These are phyloP conservation scores for Eimeria tenella DNA, from an alignment of 169 alveolate species.

Conservation along the genomic window DNA sequence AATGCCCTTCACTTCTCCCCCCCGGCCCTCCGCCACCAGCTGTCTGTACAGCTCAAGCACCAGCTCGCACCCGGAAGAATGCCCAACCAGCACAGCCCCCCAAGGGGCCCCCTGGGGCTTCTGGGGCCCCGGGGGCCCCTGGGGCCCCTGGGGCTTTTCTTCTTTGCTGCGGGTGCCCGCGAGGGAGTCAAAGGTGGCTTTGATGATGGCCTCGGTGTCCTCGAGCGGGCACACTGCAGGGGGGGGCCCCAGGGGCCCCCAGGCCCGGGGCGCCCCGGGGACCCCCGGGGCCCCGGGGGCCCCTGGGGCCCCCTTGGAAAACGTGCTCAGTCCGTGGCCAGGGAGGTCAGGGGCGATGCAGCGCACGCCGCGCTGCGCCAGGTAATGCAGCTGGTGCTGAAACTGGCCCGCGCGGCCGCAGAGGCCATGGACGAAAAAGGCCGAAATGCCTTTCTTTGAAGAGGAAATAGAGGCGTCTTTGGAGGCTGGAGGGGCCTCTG, in stretches of 20 bases:
- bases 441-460: not conserved
- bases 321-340: conserved; percentile 52
- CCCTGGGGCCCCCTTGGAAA: not conserved
- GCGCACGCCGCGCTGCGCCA: conserved; percentile 53
- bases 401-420: conserved; percentile 73
- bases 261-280: not conserved
- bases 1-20: conserved; percentile 15
- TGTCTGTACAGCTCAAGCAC: conserved; percentile 44
- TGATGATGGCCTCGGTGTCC: not conserved
- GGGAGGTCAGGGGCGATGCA: conserved; percentile 70
- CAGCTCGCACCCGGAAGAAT: conserved; percentile 36
- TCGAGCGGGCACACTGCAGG: not conserved
- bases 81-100: conserved; percentile 49
- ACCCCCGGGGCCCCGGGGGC: not conserved
- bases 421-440: conserved; percentile 50
- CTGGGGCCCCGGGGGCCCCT: not conserved
- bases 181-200: not conserved
- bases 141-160: not conserved
- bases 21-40: conserved; percentile 15
- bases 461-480: not conserved
- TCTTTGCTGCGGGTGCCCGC: not conserved
- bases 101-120: not conserved
- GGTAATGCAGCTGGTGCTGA: conserved; percentile 38
- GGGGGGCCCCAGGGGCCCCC: not conserved
- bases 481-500: not conserved